Conservation (phyloP, 768 basidiomycete genomes). For the Termitomyces eurrhizus region DNA sequence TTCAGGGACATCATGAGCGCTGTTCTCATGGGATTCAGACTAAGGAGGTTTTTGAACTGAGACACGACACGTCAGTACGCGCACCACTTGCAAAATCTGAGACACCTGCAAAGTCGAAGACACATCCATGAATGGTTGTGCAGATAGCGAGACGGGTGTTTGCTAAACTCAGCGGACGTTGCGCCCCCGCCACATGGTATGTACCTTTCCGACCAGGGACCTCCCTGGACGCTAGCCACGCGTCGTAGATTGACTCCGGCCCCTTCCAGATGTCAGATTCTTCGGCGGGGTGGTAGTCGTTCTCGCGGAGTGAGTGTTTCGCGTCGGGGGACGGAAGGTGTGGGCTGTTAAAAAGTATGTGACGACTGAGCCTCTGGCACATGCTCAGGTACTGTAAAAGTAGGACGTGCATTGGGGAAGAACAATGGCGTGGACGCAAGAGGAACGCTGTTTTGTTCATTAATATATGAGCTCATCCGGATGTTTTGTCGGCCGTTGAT, state of each 20-base stretch:
- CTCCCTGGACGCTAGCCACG: slow-evolving; percentile 57
- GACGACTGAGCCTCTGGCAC: slow-evolving; percentile 34
- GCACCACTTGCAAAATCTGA: slow-evolving; percentile 4
- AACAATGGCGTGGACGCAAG: slow-evolving; percentile 17
- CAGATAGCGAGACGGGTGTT: slow-evolving; percentile 55
- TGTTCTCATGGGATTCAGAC: slow-evolving; percentile 64
- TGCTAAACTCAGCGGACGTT: slow-evolving; percentile 52
- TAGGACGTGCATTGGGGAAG: slow-evolving; percentile 26
- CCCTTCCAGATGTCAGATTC: slow-evolving; percentile 5
- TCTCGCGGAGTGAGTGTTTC: slow-evolving; percentile 15
- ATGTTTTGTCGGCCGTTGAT: slow-evolving; percentile 44
- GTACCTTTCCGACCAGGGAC: slow-evolving; percentile 41
- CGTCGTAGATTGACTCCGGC: slow-evolving; percentile 40
- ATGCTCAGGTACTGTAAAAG: slow-evolving; percentile 33
- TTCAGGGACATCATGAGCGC: slow-evolving; percentile 70
- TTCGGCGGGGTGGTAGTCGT: slow-evolving; percentile 4
- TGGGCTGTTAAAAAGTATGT: slow-evolving; percentile 33
- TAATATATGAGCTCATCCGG: slow-evolving; percentile 47
- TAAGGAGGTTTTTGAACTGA: slow-evolving; percentile 40
- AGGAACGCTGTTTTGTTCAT: slow-evolving; percentile 22
- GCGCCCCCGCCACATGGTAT: slow-evolving; percentile 62
- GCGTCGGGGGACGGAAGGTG: slow-evolving; percentile 25
- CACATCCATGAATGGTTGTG: slow-evolving; percentile 48
- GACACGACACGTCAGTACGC: slow-evolving; percentile 10
- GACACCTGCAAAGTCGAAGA: slow-evolving; percentile 47